Evolutionary conservation across 1,284 basidiomycete genomes (phyloP).

Genomic region (Cystobasidiaceae sp.): DNA sequence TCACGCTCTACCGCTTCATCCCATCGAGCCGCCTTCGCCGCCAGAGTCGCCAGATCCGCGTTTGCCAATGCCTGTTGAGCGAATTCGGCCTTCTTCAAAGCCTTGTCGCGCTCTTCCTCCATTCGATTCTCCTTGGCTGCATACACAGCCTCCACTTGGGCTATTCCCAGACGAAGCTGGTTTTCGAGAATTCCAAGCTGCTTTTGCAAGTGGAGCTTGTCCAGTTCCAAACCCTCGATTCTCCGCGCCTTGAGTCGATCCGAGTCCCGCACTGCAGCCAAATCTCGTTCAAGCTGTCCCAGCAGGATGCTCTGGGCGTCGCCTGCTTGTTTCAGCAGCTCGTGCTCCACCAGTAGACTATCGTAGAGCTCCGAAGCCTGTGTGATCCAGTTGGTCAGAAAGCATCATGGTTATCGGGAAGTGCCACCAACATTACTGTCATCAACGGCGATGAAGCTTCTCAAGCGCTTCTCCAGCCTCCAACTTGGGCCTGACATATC

Average conservation of each 20-base stretch:
- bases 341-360: not conserved
- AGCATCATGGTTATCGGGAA: too few species aligned
- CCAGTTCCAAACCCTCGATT: not conserved
- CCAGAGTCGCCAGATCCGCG: not conserved
- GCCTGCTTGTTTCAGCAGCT: not conserved
- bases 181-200: not conserved
- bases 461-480: conserved; percentile 20
- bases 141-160: conserved; percentile 10
- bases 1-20: conserved; percentile 10
- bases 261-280: not conserved
- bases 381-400: too few species aligned
- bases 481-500: not conserved
- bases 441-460: not conserved
- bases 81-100: not conserved
- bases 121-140: conserved; percentile 1
- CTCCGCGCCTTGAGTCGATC: conserved; percentile 1
- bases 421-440: not conserved
- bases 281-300: not conserved
- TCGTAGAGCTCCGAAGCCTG: not conserved
- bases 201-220: not conserved
- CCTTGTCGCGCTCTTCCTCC: not conserved
- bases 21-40: not conserved
- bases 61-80: not conserved
- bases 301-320: not conserved
- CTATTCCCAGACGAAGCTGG: not conserved